These are phyloP conservation scores for Ambrosiella beaveri DNA, from an alignment of 2,329 filamentous ascomycete genomes.

Conservation along the genomic window DNA sequence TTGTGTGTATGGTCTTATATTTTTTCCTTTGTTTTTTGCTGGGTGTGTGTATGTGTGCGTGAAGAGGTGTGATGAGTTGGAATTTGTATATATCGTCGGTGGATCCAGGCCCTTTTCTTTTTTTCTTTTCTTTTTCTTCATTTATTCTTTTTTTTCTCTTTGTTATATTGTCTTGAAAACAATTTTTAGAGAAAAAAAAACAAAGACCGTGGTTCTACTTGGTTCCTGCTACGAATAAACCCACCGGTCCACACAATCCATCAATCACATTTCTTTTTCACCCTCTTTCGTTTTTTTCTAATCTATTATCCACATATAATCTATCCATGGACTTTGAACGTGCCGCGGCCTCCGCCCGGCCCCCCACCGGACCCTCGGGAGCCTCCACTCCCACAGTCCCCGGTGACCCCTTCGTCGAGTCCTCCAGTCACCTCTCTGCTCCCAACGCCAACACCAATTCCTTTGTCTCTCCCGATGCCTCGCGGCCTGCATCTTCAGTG, in stretches of 20 bases:
- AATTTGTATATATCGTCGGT: neutral
- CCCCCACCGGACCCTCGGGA: neutral
- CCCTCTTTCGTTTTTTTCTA: neutral
- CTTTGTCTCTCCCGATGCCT: constrained; percentile 28
- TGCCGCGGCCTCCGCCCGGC: constrained; percentile 13
- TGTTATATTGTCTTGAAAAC: neutral
- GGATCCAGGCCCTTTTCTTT: neutral
- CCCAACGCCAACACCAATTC: constrained; percentile 21
- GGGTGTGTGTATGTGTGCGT: neutral
- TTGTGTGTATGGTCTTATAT: no score
- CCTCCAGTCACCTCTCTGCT: constrained; percentile 19
- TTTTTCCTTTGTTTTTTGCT: neutral
- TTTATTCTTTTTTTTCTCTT: neutral
- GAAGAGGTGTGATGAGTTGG: neutral
- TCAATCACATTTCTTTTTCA: no score
- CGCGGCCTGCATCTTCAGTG: constrained; percentile 28
- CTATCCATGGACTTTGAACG: constrained; percentile 15
- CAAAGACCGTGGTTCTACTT: no score
- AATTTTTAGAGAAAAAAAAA: neutral
- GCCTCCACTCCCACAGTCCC: neutral
- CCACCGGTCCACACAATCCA: no score
- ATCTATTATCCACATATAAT: neutral
- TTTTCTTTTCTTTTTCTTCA: neutral
- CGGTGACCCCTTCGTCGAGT: constrained; percentile 14
- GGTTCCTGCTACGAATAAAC: neutral